Evolutionary conservation across 2,329 filamentous ascomycete genomes (phyloP).

Genomic region (Stemphylium lycopersici): DNA sequence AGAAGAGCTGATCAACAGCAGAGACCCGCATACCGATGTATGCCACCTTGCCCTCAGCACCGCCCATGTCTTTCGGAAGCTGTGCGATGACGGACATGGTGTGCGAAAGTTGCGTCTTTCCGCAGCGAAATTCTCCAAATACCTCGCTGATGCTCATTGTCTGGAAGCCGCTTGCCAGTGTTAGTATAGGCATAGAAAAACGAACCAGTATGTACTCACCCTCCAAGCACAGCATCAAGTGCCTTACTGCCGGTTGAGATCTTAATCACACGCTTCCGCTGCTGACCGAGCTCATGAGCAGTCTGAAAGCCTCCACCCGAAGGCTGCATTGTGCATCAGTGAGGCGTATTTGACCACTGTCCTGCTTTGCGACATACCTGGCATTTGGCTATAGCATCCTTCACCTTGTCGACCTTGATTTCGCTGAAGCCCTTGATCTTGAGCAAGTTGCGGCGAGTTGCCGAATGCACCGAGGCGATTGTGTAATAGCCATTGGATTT

Average conservation of each 20-base stretch:
- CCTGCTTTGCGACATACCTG: constrained; percentile 50
- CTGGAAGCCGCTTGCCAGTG: constrained; percentile 63
- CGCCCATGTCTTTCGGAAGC: constrained; percentile 65
- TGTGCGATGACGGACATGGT: constrained; percentile 71
- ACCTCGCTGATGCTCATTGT: constrained; percentile 73
- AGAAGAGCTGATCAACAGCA: background rate
- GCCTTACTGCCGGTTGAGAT: constrained; percentile 74
- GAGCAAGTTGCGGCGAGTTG: constrained; percentile 64
- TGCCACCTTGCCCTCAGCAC: constrained; percentile 71
- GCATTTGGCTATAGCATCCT: constrained; percentile 69
- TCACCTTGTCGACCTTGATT: constrained; percentile 73
- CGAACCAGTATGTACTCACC: constrained; percentile 49
- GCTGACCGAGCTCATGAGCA: constrained; percentile 67
- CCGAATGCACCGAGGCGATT: constrained; percentile 65
- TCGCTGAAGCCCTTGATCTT: constrained; percentile 75
- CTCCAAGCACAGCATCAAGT: constrained; percentile 68
- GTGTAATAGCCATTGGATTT: constrained; percentile 69
- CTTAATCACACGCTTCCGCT: constrained; percentile 67
- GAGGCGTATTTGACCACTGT: background rate
- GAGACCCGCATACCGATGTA: constrained; percentile 61
- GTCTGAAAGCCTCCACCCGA: constrained; percentile 68
- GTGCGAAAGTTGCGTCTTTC: constrained; percentile 73
- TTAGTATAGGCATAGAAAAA: constrained; percentile 14
- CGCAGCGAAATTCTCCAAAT: constrained; percentile 68
- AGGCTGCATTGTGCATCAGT: constrained; percentile 53